phyloP scores from a whole-genome alignment of 2,329 filamentous ascomycete genomes.

The Orbilia quercus region DNA sequence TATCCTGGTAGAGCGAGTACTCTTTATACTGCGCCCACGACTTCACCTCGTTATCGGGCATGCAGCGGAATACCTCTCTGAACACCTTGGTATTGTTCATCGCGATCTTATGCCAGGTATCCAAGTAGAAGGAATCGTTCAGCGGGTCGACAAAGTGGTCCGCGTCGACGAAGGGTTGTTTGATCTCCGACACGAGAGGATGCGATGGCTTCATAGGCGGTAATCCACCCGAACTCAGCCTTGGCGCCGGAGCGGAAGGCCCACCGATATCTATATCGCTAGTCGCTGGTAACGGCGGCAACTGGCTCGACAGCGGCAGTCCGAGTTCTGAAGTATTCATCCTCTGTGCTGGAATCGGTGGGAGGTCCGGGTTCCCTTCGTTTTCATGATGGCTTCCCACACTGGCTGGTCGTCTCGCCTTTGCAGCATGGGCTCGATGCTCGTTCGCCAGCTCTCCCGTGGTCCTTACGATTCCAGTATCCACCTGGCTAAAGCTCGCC shows the following conservation, averaged over 20 bases:
- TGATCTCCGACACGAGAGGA: slow-evolving; percentile 74
- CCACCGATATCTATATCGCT: slow-evolving; percentile 88
- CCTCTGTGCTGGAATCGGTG: slow-evolving; percentile 68
- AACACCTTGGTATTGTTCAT: slow-evolving; percentile 96
- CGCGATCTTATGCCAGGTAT: slow-evolving; percentile 87
- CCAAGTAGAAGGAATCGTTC: slow-evolving; percentile 81
- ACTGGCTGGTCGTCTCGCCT: slow-evolving; percentile 8
- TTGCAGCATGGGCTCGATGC: slow-evolving; percentile 1
- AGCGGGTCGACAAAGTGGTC: slow-evolving; percentile 96
- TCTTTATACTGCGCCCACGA: slow-evolving; percentile 95
- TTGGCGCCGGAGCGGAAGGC: slow-evolving; percentile 69
- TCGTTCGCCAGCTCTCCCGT: slow-evolving; percentile 14
- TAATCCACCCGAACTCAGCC: slow-evolving; percentile 65
- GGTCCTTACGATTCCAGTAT: slow-evolving; percentile 43
- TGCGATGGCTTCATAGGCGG: slow-evolving; percentile 62
- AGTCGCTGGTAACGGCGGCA: slow-evolving; percentile 74
- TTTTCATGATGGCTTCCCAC: slow-evolving; percentile 61
- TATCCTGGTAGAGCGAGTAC: slow-evolving; percentile 78
- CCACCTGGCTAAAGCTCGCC: slow-evolving; percentile 50
- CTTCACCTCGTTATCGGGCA: slow-evolving; percentile 93
- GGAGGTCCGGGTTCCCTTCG: slow-evolving; percentile 66
- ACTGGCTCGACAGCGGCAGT: slow-evolving; percentile 74
- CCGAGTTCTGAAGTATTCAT: slow-evolving; percentile 75
- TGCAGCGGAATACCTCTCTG: slow-evolving; percentile 92
- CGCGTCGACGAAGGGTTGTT: slow-evolving; percentile 78